These are phyloP conservation scores for Chloranthus sessilifolius DNA, from an alignment of 164 flowering plant species.

Conservation along the genomic window DNA sequence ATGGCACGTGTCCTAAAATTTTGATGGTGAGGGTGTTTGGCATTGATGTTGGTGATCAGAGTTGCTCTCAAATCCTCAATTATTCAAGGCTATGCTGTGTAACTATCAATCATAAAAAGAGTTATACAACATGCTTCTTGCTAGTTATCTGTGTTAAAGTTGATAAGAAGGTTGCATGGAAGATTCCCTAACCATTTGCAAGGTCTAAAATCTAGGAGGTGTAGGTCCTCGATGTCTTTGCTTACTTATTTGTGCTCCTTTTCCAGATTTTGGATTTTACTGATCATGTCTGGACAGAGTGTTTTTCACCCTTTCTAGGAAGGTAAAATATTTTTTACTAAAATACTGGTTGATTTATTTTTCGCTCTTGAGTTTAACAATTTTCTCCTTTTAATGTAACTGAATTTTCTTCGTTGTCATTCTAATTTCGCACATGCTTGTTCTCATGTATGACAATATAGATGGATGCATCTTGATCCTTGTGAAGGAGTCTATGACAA, in stretches of 20 bases:
- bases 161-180: too few species aligned
- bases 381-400: background rate
- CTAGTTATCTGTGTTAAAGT: too few species aligned
- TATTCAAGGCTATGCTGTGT: too few species aligned
- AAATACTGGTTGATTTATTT: constrained; percentile 3
- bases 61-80: too few species aligned
- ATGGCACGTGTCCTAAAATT: too few species aligned
- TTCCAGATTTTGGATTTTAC: constrained; percentile 77
- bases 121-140: too few species aligned
- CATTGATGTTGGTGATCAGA: too few species aligned
- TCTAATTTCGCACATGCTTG: background rate
- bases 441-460: constrained; percentile 22
- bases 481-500: constrained; percentile 91
- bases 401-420: background rate
- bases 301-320: constrained; percentile 65
- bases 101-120: too few species aligned
- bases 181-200: background rate
- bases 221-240: background rate
- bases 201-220: background rate
- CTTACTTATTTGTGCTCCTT: constrained; percentile 11
- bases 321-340: constrained; percentile 38
- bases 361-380: background rate
- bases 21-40: too few species aligned
- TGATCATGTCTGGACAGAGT: constrained; percentile 99
- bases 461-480: constrained; percentile 99